These are phyloP conservation scores for Cucumis hystrix DNA, from an alignment of 306 rosid genomes.

Conservation along the genomic window DNA sequence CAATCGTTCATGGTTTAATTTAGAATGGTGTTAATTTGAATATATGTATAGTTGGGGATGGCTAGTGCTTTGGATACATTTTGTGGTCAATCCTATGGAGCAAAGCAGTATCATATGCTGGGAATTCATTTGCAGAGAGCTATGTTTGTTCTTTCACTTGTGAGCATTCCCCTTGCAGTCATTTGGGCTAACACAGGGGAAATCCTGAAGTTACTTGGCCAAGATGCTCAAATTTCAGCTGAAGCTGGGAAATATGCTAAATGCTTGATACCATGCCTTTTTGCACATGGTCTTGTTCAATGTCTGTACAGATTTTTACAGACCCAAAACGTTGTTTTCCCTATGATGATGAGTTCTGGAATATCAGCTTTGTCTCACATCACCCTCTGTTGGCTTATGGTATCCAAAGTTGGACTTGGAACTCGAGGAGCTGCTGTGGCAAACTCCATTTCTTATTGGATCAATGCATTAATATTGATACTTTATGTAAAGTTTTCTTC, in stretches of 20 bases:
- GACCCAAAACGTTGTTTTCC: constrained; percentile 54
- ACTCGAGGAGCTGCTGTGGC: constrained; percentile 57
- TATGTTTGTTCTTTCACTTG: constrained; percentile 29
- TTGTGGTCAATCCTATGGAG: constrained; percentile 76
- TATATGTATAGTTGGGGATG: constrained; percentile 42
- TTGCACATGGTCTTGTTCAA: constrained; percentile 40
- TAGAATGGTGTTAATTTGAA: not conserved
- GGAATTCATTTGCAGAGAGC: constrained; percentile 60
- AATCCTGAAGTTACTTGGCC: constrained; percentile 33
- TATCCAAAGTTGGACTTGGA: constrained; percentile 41
- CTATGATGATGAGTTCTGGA: constrained; percentile 48
- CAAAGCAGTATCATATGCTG: constrained; percentile 28
- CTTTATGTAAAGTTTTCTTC: constrained; percentile 45
- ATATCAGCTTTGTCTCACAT: constrained; percentile 28
- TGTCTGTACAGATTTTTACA: constrained; percentile 51
- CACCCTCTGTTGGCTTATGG: constrained; percentile 40
- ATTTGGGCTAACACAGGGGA: constrained; percentile 33
- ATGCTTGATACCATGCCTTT: constrained; percentile 48
- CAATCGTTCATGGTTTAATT: not conserved
- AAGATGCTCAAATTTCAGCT: constrained; percentile 34
- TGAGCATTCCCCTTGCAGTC: constrained; percentile 32
- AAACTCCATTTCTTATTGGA: constrained; percentile 44
- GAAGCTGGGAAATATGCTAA: constrained; percentile 42
- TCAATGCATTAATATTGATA: constrained; percentile 28
- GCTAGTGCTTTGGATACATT: constrained; percentile 64